Evolutionary conservation across 148 eudicot species (phyloP).

Genomic region (Chenopodium quinoa): DNA sequence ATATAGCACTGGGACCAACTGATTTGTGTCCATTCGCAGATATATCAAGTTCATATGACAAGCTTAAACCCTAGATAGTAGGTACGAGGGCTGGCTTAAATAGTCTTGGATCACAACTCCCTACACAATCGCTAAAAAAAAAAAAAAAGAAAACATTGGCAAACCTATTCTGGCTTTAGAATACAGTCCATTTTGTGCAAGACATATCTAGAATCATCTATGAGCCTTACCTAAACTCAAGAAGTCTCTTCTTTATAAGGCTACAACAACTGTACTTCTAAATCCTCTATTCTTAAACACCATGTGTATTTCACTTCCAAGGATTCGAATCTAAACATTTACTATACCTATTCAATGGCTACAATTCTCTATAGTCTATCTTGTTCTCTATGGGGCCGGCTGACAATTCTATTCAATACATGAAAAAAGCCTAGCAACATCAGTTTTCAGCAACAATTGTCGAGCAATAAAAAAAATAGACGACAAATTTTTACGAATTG

Average conservation of each 20-base stretch:
- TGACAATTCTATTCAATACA: not conserved
- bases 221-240: not conserved
- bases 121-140: not conserved
- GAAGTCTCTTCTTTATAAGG: not conserved
- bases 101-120: not conserved
- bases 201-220: not conserved
- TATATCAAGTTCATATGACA: not conserved
- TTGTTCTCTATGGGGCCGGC: not conserved
- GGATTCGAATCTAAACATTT: not conserved
- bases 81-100: not conserved
- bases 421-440: not conserved
- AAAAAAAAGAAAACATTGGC: not conserved
- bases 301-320: not conserved
- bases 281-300: not conserved
- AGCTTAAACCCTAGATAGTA: not conserved
- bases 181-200: not conserved
- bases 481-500: not conserved
- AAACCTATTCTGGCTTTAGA: not conserved
- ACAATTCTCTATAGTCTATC: not conserved
- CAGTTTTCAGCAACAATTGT: not conserved
- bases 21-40: not conserved
- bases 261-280: not conserved
- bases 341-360: not conserved
- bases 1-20: not conserved
- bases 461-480: not conserved